phyloP scores from a whole-genome alignment of 2,329 filamentous ascomycete genomes.

The Calonectria naviculata region DNA sequence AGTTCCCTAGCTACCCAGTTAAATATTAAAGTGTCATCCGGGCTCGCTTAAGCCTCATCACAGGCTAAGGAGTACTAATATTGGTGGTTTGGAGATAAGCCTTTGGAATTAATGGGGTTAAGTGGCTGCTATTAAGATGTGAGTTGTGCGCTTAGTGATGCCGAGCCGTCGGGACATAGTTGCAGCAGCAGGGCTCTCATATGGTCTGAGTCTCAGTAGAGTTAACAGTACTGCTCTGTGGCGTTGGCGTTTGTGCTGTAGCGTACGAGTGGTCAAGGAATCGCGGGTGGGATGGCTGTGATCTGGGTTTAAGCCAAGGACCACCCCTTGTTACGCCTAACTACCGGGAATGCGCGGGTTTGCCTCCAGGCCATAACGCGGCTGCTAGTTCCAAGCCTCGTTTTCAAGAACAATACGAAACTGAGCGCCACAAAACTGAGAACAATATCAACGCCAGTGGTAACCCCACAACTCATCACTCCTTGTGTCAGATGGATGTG shows the following conservation, averaged over 20 bases:
- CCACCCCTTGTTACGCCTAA: not conserved
- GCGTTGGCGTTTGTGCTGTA: not conserved
- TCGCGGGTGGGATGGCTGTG: not conserved
- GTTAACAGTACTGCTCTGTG: not conserved
- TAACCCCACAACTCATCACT: conserved; percentile 23
- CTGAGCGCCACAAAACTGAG: not conserved
- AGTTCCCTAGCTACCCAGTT: not conserved
- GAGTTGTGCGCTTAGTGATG: conserved; percentile 10
- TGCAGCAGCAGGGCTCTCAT: not conserved
- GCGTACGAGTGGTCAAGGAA: not conserved
- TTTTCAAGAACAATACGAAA: not conserved
- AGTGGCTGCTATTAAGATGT: conserved; percentile 6
- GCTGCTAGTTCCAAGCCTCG: conserved; percentile 6
- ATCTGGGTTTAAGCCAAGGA: not conserved
- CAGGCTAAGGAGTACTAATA: conserved; percentile 23
- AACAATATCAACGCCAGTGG: conserved; percentile 47
- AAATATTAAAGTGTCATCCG: not conserved
- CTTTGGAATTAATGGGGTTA: not conserved
- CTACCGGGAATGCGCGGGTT: not conserved
- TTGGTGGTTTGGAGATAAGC: conserved; percentile 27
- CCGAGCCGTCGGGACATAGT: not conserved
- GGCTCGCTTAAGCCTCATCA: not conserved
- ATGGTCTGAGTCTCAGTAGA: not conserved
- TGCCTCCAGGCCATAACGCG: conserved; percentile 6
- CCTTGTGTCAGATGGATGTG: conserved; percentile 32